Base-by-base conservation (phyloP, 1,284 basidiomycete genomes). In the Chiua sp. region DNA sequence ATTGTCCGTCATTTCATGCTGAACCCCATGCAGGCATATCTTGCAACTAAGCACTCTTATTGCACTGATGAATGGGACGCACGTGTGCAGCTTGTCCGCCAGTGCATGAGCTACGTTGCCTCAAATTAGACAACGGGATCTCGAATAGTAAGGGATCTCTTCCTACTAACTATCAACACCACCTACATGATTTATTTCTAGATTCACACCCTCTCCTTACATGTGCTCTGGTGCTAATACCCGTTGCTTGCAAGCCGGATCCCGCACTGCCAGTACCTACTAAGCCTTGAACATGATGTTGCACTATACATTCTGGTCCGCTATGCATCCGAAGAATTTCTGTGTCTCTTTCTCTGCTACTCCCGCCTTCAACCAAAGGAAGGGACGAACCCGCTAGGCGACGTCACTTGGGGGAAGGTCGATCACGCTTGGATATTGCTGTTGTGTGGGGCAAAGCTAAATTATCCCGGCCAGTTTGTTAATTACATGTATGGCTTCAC, bases 371-470 rank as follows among this genome's bases (percentile, higher is more conserved):
- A 22, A 16, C 18, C 3, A 2, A 63, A 56, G 51, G 47, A 56
- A 7, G 57, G 60, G 8, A 68, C 49, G 1, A 68, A 65, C n/a
- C 65, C 63, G 0, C 63, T 65, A 12, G 39, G 44, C 18, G 68
- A 65, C 50, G 63, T 60, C 0, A 51, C 55, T n/a, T 0, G 1
- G 3, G 47, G 35, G 22, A 50, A 15, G n/a, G 12, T 51, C 0
- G 55, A 54, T 20, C 66, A 68, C 33, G 57, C 63, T 0, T 51
- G 12, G 26, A 55, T 47, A 0, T 20, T 68, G 1, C 23, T 66
- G 12, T 59, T 55, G 1, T 49, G 11, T 0, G 59, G 63, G 2
- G 51, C 12, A 16, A 10, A 23, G 1, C 23, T 57, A 0, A 7
- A 47, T 12, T 18, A 2, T 16, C 20, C 16, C 4, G 63, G 64